Conservation (phyloP, 495 filamentous ascomycete genomes). For the Haplographium delicatum region DNA sequence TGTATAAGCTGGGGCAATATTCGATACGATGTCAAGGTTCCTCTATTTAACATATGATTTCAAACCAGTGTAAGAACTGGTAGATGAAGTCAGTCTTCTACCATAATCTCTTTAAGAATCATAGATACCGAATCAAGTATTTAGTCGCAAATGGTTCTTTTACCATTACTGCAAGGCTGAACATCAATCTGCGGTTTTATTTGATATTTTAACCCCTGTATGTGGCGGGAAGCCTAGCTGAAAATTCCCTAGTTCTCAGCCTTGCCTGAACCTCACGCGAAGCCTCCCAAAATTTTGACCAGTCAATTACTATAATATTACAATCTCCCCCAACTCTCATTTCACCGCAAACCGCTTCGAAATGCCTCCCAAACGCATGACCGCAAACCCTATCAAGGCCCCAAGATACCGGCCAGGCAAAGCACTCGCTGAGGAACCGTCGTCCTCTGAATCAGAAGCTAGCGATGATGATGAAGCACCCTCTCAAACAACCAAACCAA, state of each 20-base stretch:
- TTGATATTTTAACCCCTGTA: not conserved
- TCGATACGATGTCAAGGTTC: too few species aligned
- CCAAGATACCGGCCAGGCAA: constrained; percentile 86
- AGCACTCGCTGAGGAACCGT: constrained; percentile 59
- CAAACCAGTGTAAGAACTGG: too few species aligned
- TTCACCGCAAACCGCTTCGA: constrained; percentile 19
- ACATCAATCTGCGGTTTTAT: too few species aligned
- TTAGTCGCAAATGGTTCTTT: too few species aligned
- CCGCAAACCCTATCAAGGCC: constrained; percentile 79
- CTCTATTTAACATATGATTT: too few species aligned
- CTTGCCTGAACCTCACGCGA: not conserved
- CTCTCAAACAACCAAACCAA: constrained; percentile 35
- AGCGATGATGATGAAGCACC: constrained; percentile 46
- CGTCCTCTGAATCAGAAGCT: constrained; percentile 59
- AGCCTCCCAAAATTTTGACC: not conserved
- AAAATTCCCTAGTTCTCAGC: constrained; percentile 8
- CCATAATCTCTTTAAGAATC: too few species aligned
- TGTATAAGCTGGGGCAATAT: too few species aligned
- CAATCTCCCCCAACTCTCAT: not conserved
- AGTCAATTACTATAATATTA: too few species aligned
- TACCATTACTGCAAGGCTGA: too few species aligned
- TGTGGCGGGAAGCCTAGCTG: constrained; percentile 4
- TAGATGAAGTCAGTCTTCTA: too few species aligned
- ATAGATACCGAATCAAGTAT: too few species aligned
- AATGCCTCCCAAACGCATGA: constrained; percentile 93